Evolutionary conservation across 1,284 basidiomycete genomes (phyloP).

Genomic region (Trichosporon coremiiforme): DNA sequence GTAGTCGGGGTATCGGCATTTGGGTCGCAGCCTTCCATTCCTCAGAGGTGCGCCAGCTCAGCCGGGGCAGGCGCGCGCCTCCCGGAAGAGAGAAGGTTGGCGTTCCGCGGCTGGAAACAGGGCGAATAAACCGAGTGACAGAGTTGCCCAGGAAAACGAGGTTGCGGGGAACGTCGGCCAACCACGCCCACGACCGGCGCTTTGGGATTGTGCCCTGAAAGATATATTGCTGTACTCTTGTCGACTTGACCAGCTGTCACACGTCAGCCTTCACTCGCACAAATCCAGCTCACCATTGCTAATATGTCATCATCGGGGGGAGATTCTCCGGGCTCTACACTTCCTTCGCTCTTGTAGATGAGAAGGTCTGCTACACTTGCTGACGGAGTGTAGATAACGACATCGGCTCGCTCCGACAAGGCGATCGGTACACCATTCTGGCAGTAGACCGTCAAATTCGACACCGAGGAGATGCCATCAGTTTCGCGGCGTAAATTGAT

Average conservation of each 20-base stretch:
- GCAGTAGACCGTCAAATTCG: not conserved
- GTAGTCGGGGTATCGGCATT: not conserved
- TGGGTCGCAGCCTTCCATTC: not conserved
- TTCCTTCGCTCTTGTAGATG: not conserved
- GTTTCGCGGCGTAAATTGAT: too few relatives aligned
- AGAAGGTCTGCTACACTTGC: conserved; percentile 12
- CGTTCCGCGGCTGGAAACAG: not conserved
- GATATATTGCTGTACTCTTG: not conserved
- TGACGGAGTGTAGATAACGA: not conserved
- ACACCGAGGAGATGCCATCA: not conserved
- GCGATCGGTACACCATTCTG: not conserved
- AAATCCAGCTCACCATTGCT: not conserved
- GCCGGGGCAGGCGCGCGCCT: not conserved
- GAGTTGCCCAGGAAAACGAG: not conserved
- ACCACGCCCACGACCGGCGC: not conserved
- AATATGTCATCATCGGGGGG: not conserved
- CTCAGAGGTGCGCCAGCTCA: not conserved
- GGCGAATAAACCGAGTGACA: not conserved
- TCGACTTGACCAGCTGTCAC: not conserved
- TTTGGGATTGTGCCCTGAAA: not conserved
- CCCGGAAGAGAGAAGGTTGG: not conserved
- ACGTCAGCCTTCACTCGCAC: not conserved
- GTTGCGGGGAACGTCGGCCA: not conserved
- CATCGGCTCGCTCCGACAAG: not conserved
- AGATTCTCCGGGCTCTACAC: not conserved